Base-by-base conservation (phyloP, 176 grass and related monocot genomes). In the Microstegium vimineum region DNA sequence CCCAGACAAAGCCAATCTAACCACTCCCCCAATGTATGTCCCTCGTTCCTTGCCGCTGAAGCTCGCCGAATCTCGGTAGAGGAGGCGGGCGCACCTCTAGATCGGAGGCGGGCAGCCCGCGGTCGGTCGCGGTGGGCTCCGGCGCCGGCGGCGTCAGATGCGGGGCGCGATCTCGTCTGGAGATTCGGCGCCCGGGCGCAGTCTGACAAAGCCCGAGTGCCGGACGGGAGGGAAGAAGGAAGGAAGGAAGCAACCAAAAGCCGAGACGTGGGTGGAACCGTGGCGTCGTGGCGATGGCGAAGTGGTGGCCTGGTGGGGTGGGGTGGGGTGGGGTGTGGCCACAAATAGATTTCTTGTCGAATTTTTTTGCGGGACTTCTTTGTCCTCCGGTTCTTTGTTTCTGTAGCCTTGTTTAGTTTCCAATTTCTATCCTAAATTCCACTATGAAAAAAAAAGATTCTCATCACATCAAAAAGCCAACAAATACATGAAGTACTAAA, bases 141-240 rank as follows among this genome's bases (percentile, higher is more conserved):
- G 15, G 26, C 59, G 59, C 10, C 38, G 27, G 17, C 10, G 27
- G 27, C 60, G n/a, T n/a, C n/a, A 43, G 40, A 66, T 79, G 38
- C 49, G 31, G n/a, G 49, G 51, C 82, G 42, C 77, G 64, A 85
- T 89, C 87, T 71, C 62, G 52, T 62, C 13, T 11, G 32, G 76
- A 59, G 72, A 61, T 79, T 66, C 37, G 28, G 62, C 12, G 61
- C 28, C 33, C n/a, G n/a, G n/a, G n/a, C n/a, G n/a, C n/a, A 71
- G 12, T 69, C 60, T 71, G 69, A n/a, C 23, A 20, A 14, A 38
- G 67, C 37, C n/a, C n/a, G n/a, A n/a, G n/a, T n/a, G n/a, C n/a
- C 35, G 9, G 67, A 41, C 61, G 62, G 35, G 47, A 54, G 34
- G 46, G 28, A 45, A 16, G 63, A 33, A 74, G 20, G 56, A 13